Evolutionary conservation across 2,329 filamentous ascomycete genomes (phyloP).

Genomic region (Beauveria rudraprayagi): DNA sequence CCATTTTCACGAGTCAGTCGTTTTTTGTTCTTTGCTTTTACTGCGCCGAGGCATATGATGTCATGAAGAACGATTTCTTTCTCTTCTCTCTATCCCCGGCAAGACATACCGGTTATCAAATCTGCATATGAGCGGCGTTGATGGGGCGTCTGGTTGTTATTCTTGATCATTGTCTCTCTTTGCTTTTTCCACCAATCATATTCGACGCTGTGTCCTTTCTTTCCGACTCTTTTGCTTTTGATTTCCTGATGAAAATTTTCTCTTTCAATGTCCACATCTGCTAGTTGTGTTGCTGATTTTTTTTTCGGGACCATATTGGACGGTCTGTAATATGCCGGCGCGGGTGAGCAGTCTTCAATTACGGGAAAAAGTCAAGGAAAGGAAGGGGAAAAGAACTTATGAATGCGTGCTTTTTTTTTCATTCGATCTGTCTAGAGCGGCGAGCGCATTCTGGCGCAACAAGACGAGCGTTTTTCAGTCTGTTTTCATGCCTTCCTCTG

Average conservation of each 20-base stretch:
- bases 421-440: neutral
- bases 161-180: slow-evolving; percentile 7
- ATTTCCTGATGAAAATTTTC: neutral
- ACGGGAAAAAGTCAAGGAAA: neutral
- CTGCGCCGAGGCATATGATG: neutral
- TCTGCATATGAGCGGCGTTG: slow-evolving; percentile 26
- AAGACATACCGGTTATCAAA: neutral
- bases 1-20: neutral
- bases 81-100: neutral
- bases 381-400: neutral
- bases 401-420: neutral
- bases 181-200: neutral
- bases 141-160: slow-evolving; percentile 8
- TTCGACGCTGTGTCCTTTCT: neutral
- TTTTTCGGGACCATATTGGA: neutral
- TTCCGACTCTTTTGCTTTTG: neutral
- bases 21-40: neutral
- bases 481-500: neutral
- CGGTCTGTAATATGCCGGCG: neutral
- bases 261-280: neutral
- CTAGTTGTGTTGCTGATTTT: neutral
- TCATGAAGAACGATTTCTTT: slow-evolving; percentile 6
- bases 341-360: neutral
- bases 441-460: neutral
- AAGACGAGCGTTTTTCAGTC: neutral